Conservation (phyloP, 2,329 filamentous ascomycete species). For the Neofusicoccum parvum region DNA sequence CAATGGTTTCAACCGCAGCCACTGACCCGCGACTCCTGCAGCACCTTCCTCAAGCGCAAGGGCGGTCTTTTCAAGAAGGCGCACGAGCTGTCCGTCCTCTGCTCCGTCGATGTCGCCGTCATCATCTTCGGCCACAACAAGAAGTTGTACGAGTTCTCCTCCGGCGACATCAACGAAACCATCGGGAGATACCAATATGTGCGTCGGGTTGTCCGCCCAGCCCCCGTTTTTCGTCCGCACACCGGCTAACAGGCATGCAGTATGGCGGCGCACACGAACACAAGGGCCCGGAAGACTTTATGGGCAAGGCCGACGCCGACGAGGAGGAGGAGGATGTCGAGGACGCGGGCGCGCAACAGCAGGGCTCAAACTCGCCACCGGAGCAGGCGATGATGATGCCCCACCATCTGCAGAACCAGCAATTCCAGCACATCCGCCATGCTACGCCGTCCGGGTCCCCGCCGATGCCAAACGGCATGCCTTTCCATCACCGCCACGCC, state of each 20-base stretch:
- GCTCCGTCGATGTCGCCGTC: slow-evolving; percentile 96
- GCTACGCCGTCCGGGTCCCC: slow-evolving; percentile 85
- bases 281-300: slow-evolving; percentile 92
- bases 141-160: slow-evolving; percentile 98
- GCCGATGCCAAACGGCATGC: slow-evolving; percentile 76
- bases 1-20: slow-evolving; percentile 28
- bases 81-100: slow-evolving; percentile 95
- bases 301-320: slow-evolving; percentile 69
- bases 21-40: slow-evolving; percentile 42
- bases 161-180: slow-evolving; percentile 87
- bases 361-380: slow-evolving; percentile 66
- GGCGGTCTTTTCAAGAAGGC: slow-evolving; percentile 99
- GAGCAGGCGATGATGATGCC: slow-evolving; percentile 58
- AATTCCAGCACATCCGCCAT: slow-evolving; percentile 81
- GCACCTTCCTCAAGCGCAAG: slow-evolving; percentile 98
- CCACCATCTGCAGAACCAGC: slow-evolving; percentile 53
- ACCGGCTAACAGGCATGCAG: slow-evolving; percentile 52
- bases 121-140: slow-evolving; percentile 99
- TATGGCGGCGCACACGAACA: slow-evolving; percentile 93
- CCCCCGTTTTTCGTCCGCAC: neutral
- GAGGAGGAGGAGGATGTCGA: slow-evolving; percentile 81
- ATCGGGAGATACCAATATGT: slow-evolving; percentile 90
- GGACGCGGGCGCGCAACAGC: slow-evolving; percentile 68
- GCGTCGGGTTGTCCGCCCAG: slow-evolving; percentile 40
- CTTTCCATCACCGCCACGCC: slow-evolving; percentile 71